phyloP scores from a whole-genome alignment of 495 filamentous ascomycete genomes.

The Trichoderma reesei region DNA sequence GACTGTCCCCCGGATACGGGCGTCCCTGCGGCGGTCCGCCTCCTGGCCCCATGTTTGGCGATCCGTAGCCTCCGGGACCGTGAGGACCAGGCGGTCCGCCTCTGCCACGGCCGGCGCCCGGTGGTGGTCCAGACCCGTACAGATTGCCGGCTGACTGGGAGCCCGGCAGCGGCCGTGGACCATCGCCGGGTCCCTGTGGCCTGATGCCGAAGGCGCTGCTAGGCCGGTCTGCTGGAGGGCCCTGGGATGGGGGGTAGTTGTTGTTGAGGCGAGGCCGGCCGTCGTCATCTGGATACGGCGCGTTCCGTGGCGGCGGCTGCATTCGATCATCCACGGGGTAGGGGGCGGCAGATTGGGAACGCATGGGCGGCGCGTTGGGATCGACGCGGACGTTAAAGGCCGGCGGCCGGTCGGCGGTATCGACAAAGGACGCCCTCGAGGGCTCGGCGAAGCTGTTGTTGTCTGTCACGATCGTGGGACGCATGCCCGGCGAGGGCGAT shows the following conservation, averaged over 20 bases:
- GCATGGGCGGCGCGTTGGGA: slow-evolving; percentile 19
- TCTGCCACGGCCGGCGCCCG: slow-evolving; percentile 18
- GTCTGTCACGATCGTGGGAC: slow-evolving; percentile 23
- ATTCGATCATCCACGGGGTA: slow-evolving; percentile 55
- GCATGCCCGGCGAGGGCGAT: slow-evolving; percentile 14
- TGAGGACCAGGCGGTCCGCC: slow-evolving; percentile 19
- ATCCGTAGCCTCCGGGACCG: neutral
- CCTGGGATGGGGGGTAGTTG: slow-evolving; percentile 24
- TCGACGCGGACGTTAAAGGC: slow-evolving; percentile 35
- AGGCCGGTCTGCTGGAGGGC: slow-evolving; percentile 47
- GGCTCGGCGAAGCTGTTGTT: slow-evolving; percentile 65
- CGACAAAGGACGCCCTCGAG: slow-evolving; percentile 19
- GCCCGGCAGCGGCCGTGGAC: slow-evolving; percentile 13
- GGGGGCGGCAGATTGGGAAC: slow-evolving; percentile 47
- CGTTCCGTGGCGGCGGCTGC: slow-evolving; percentile 26
- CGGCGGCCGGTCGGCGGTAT: slow-evolving; percentile 32
- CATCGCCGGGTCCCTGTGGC: neutral
- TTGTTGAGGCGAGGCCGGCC: slow-evolving; percentile 24
- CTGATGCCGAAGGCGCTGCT: slow-evolving; percentile 60
- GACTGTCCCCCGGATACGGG: neutral
- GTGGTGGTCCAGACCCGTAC: slow-evolving; percentile 4
- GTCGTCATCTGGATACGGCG: slow-evolving; percentile 47
- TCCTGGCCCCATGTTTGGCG: no score
- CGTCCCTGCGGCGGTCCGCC: neutral
- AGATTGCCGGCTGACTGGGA: slow-evolving; percentile 20